A percentile compares a stretch with the other conserved stretches of the same genome.
Conservation (phyloP, 805 yeast species). For the Ogataea ramenticola region DNA sequence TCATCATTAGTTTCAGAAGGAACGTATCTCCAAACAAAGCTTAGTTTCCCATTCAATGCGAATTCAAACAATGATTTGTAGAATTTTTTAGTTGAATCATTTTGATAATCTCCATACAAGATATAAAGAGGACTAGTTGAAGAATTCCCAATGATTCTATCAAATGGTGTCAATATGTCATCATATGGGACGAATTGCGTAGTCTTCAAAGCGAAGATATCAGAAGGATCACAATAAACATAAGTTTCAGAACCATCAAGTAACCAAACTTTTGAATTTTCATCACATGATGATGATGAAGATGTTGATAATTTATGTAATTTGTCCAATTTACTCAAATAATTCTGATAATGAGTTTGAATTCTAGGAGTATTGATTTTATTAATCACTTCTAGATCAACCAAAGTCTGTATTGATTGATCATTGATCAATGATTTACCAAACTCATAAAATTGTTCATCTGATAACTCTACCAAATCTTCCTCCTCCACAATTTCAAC, state of each 20-base stretch:
- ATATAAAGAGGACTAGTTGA: slow-evolving; percentile 32
- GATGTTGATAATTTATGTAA: slow-evolving; percentile 11
- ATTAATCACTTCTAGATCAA: slow-evolving; percentile 38
- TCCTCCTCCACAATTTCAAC: slow-evolving; percentile 14
- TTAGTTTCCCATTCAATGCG: slow-evolving; percentile 56
- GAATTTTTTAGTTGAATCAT: slow-evolving; percentile 45
- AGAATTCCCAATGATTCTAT: slow-evolving; percentile 53
- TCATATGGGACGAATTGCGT: slow-evolving; percentile 20
- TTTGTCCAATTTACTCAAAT: slow-evolving; percentile 21
- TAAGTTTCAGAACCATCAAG: slow-evolving; percentile 32
- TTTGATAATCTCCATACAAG: slow-evolving; percentile 58
- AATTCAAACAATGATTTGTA: slow-evolving; percentile 52
- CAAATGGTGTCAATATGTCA: slow-evolving; percentile 36
- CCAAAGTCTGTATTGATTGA: slow-evolving; percentile 10
- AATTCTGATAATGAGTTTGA: slow-evolving; percentile 55
- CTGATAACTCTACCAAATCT: slow-evolving; percentile 22
- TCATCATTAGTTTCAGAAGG: slow-evolving; percentile 24
- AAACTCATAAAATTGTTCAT: slow-evolving; percentile 17
- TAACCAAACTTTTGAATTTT: slow-evolving; percentile 37
- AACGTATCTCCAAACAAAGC: slow-evolving; percentile 71
- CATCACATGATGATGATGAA: slow-evolving; percentile 13
- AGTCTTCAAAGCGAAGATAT: slow-evolving; percentile 72
- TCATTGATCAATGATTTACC: slow-evolving; percentile 12
- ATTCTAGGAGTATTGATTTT: slow-evolving; percentile 54
- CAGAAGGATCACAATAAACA: slow-evolving; percentile 59